These are phyloP conservation scores for Lathyrus tuberosus DNA, from an alignment of 306 rosid species.

Conservation along the genomic window DNA sequence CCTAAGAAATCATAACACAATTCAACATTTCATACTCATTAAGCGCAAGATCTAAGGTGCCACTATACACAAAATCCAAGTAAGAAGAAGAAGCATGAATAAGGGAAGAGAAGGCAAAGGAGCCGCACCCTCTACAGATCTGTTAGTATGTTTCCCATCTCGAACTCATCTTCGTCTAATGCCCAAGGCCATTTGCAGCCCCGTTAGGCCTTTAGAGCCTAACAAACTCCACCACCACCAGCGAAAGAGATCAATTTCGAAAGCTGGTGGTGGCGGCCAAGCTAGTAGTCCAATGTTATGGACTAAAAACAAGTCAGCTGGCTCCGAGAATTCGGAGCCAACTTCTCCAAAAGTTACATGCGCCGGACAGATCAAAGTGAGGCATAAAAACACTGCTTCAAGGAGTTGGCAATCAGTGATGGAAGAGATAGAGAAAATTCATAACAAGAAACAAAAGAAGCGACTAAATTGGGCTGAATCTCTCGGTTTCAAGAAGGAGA, in stretches of 20 bases:
- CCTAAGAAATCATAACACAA: slow-evolving; percentile 8
- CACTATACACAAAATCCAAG: background rate
- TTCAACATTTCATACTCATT: slow-evolving; percentile 12
- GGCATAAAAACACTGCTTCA: slow-evolving; percentile 57
- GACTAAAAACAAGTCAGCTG: slow-evolving; percentile 72
- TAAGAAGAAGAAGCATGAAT: slow-evolving; percentile 44
- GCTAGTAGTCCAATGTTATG: slow-evolving; percentile 72
- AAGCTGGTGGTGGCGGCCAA: slow-evolving; percentile 39
- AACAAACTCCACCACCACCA: slow-evolving; percentile 54
- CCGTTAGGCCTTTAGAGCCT: slow-evolving; percentile 62
- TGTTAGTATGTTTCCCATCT: slow-evolving; percentile 88
- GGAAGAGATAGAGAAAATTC: slow-evolving; percentile 95
- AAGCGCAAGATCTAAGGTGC: slow-evolving; percentile 47
- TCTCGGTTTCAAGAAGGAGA: slow-evolving; percentile 78
- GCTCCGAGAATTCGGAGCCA: slow-evolving; percentile 70
- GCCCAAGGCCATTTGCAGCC: slow-evolving; percentile 92
- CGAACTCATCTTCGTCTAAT: slow-evolving; percentile 68
- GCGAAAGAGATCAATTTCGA: slow-evolving; percentile 57
- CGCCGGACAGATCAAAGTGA: slow-evolving; percentile 89
- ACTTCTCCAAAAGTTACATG: slow-evolving; percentile 95
- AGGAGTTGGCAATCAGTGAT: slow-evolving; percentile 90
- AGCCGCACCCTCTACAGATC: slow-evolving; percentile 67
- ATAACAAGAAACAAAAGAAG: slow-evolving; percentile 59
- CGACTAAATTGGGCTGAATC: slow-evolving; percentile 63
- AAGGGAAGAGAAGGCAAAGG: slow-evolving; percentile 61